A percentile compares a stretch with the other conserved stretches of the same genome.
Evolutionary conservation across 805 yeast species (phyloP).

Genomic region (Candida railenensis): DNA sequence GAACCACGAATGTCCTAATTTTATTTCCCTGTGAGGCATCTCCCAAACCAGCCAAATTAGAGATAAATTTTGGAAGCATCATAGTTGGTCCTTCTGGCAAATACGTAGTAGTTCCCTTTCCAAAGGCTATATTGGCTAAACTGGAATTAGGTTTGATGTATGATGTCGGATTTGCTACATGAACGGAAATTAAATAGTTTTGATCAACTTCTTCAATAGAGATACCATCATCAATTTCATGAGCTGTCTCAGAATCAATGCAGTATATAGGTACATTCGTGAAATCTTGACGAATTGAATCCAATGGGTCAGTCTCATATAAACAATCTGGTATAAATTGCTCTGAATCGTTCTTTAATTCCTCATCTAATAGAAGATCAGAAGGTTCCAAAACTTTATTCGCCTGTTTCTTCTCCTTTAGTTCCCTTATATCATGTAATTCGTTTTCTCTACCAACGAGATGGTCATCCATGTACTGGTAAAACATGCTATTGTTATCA

Average conservation of each 20-base stretch:
- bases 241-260: constrained; percentile 77
- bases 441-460: background rate
- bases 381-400: no score
- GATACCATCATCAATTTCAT: constrained; percentile 93
- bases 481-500: constrained; percentile 44
- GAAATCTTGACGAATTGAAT: constrained; percentile 37
- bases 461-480: constrained; percentile 23
- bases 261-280: constrained; percentile 63
- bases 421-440: background rate
- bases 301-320: constrained; percentile 28
- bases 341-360: background rate
- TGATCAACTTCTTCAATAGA: constrained; percentile 45
- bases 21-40: constrained; percentile 13
- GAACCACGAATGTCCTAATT: constrained; percentile 45
- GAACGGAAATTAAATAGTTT: constrained; percentile 55
- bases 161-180: constrained; percentile 87
- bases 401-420: no score
- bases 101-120: constrained; percentile 66
- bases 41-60: constrained; percentile 54
- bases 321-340: constrained; percentile 18
- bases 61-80: constrained; percentile 66
- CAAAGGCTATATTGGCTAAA: constrained; percentile 56
- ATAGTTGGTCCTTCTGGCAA: constrained; percentile 63
- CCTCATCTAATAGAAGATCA: background rate
- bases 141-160: constrained; percentile 43